Percentiles rank a stretch among this genome's conserved stretches.
These are phyloP conservation scores for Fagus crenata DNA, from an alignment of 306 rosid species.

Conservation along the genomic window DNA sequence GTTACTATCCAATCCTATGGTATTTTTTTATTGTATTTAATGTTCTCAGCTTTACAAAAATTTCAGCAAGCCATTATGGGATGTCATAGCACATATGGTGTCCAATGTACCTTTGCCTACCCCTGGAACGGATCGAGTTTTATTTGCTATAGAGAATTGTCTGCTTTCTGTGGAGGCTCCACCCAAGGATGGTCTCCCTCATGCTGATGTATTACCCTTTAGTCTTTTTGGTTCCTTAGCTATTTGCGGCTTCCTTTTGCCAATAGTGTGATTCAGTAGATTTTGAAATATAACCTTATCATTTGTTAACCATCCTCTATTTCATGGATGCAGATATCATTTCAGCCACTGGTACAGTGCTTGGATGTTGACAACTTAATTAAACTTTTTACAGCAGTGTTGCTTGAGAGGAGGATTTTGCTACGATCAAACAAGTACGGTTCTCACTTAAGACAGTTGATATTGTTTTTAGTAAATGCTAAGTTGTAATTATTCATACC, in stretches of 20 bases:
- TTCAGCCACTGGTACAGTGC: conserved; percentile 96
- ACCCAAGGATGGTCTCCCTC: conserved; percentile 83
- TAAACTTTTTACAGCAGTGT: conserved; percentile 83
- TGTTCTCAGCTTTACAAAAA: conserved; percentile 40
- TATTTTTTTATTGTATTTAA: conserved; percentile 42
- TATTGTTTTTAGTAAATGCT: conserved; percentile 25
- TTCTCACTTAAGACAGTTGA: conserved; percentile 35
- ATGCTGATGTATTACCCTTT: conserved; percentile 66
- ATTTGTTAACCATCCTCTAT: conserved; percentile 22
- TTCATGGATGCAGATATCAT: conserved; percentile 75
- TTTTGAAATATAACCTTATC: conserved; percentile 22
- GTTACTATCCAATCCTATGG: background rate
- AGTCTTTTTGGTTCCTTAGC: conserved; percentile 11
- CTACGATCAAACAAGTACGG: conserved; percentile 90
- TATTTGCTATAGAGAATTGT: conserved; percentile 79
- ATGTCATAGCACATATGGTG: conserved; percentile 70
- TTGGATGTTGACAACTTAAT: conserved; percentile 87
- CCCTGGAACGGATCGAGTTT: conserved; percentile 89
- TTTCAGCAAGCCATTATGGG: conserved; percentile 98
- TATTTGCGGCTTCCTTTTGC: conserved; percentile 28
- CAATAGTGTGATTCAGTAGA: background rate
- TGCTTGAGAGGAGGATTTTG: conserved; percentile 96
- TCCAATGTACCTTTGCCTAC: conserved; percentile 88
- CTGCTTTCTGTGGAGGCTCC: conserved; percentile 94
- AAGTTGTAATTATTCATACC: background rate